phyloP scores from a whole-genome alignment of 495 filamentous ascomycete species.

The Amniculicola lignicola region DNA sequence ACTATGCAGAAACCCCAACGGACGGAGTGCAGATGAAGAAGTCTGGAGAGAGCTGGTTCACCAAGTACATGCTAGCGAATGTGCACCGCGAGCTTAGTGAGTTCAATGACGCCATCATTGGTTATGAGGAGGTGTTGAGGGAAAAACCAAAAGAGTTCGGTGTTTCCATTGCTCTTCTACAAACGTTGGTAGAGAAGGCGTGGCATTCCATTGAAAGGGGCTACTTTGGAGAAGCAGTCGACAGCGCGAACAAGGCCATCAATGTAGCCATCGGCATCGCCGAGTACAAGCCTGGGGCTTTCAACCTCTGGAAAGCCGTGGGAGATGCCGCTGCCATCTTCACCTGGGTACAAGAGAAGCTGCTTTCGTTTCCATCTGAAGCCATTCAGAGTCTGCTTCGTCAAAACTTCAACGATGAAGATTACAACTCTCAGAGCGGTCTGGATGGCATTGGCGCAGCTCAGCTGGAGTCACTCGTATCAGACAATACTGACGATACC shows the following conservation, averaged over 20 bases:
- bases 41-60: conserved; percentile 75
- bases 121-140: conserved; percentile 68
- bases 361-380: conserved; percentile 55
- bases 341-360: conserved; percentile 66
- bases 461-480: conserved; percentile 37
- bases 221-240: conserved; percentile 73
- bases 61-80: conserved; percentile 95
- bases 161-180: conserved; percentile 78
- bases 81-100: conserved; percentile 87
- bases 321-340: conserved; percentile 88
- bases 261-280: conserved; percentile 52
- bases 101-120: conserved; percentile 73
- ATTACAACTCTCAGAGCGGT: conserved; percentile 63
- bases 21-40: conserved; percentile 49
- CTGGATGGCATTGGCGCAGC: conserved; percentile 64
- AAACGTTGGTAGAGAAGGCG: conserved; percentile 78
- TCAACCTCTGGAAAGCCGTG: conserved; percentile 92
- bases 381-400: conserved; percentile 56
- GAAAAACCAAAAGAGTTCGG: conserved; percentile 72
- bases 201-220: conserved; percentile 74
- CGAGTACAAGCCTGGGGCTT: conserved; percentile 58
- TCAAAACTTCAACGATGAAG: conserved; percentile 42
- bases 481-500: conserved; percentile 45
- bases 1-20: conserved; percentile 71
- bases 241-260: conserved; percentile 61